A percentile compares a stretch with the other conserved stretches of the same genome.
Conservation (phyloP, 139 green algal genomes). For the Astrephomene gubernaculifera region DNA sequence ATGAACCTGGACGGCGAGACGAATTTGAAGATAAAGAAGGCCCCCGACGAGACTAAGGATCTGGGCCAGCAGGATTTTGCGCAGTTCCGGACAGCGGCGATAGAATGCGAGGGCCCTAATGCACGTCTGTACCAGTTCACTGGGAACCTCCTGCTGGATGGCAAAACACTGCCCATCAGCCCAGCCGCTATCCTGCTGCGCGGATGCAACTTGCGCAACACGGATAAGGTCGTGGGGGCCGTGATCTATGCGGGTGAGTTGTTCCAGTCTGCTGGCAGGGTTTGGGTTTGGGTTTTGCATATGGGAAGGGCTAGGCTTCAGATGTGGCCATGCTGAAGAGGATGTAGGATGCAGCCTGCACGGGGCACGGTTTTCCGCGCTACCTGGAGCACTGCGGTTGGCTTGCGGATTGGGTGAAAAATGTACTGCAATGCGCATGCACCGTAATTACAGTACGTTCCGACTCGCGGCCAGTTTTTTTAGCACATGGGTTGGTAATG, state of each 20-base stretch:
- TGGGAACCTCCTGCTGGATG: conserved; percentile 72
- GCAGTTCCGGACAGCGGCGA: conserved; percentile 40
- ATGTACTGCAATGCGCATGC: too few relatives aligned
- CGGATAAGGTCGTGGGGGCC: conserved; percentile 72
- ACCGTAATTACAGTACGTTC: too few relatives aligned
- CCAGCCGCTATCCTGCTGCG: conserved; percentile 80
- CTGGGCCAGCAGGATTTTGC: conserved; percentile 59
- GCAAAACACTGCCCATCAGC: conserved; percentile 63
- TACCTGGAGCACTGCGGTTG: too few relatives aligned
- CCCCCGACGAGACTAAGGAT: conserved; percentile 73
- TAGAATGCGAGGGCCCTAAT: conserved; percentile 91
- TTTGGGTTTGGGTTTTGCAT: background rate
- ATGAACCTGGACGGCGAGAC: conserved; percentile 96
- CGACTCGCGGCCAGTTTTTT: too few relatives aligned
- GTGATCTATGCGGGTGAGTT: conserved; percentile 92
- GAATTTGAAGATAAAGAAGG: conserved; percentile 94
- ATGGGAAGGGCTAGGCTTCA: too few relatives aligned
- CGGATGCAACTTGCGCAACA: conserved; percentile 93
- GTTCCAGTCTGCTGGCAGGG: too few relatives aligned
- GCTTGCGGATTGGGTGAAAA: too few relatives aligned
- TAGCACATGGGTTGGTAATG: too few relatives aligned
- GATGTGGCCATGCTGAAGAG: too few relatives aligned
- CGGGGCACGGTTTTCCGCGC: too few relatives aligned
- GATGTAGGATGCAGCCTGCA: too few relatives aligned
- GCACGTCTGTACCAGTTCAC: conserved; percentile 89